These are phyloP conservation scores for Fusarium sp. DNA, from an alignment of 2,329 filamentous ascomycete species.

Conservation along the genomic window DNA sequence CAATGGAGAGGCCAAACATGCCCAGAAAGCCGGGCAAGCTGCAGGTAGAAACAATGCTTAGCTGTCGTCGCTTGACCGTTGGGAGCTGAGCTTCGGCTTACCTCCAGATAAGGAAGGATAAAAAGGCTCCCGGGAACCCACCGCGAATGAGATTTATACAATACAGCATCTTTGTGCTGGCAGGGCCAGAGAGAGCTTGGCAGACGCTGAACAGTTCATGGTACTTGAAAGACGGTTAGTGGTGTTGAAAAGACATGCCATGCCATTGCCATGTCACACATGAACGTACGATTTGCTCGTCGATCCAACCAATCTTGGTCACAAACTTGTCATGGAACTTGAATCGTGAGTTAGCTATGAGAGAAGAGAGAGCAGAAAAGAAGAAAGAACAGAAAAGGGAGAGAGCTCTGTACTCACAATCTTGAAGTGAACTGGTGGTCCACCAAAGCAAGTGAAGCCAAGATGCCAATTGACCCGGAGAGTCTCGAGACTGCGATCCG, in stretches of 20 bases:
- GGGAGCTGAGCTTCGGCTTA: conserved; percentile 52
- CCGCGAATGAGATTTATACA: conserved; percentile 71
- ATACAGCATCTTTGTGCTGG: conserved; percentile 75
- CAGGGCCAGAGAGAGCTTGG: conserved; percentile 74
- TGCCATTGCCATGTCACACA: too few species aligned
- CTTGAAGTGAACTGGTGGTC: conserved; percentile 33
- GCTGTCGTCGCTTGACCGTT: conserved; percentile 45
- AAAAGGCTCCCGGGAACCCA: conserved; percentile 64
- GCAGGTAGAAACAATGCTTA: conserved; percentile 30
- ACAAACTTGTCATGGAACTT: conserved; percentile 61
- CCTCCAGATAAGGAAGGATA: conserved; percentile 73
- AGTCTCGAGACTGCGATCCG: conserved; percentile 10
- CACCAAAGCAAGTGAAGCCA: conserved; percentile 23
- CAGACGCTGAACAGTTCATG: conserved; percentile 76
- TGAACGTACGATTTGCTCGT: conserved; percentile 67
- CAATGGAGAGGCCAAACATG: conserved; percentile 74
- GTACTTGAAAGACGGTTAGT: conserved; percentile 57
- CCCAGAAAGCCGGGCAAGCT: conserved; percentile 73
- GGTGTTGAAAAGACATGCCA: fast-evolving
- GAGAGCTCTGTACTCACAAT: not conserved
- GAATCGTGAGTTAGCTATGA: fast-evolving
- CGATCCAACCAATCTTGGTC: conserved; percentile 68
- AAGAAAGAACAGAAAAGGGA: too few species aligned
- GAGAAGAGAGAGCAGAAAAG: too few species aligned
- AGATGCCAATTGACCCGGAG: conserved; percentile 26